Conservation (phyloP, 768 basidiomycete species). For the Termitomyces sp. region DNA sequence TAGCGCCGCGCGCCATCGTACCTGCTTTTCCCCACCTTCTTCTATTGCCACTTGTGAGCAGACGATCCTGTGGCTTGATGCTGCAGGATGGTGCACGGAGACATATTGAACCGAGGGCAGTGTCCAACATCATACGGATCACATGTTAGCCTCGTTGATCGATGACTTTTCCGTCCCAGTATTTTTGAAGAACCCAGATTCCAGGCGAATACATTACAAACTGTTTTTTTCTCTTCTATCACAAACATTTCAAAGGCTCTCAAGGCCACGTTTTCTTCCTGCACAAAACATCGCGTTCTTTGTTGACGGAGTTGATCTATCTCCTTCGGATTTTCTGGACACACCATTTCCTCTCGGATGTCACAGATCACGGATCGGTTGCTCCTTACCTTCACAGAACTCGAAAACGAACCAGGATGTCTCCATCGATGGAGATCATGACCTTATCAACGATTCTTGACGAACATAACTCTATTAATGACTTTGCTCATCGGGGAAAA, state of each 20-base stretch:
- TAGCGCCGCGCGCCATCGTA: constrained; percentile 20
- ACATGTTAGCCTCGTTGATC: constrained; percentile 39
- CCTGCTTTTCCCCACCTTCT: neutral
- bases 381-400: constrained; percentile 9
- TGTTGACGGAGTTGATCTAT: constrained; percentile 20
- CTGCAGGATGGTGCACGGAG: constrained; percentile 13
- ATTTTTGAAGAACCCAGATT: constrained; percentile 24
- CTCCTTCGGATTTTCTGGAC: constrained; percentile 11
- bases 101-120: constrained; percentile 16
- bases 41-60: constrained; percentile 15
- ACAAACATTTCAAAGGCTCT: constrained; percentile 6
- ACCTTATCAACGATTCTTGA: constrained; percentile 33
- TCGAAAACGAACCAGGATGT: constrained; percentile 18
- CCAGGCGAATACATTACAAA: constrained; percentile 24
- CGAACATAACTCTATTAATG: constrained; percentile 21
- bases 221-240: constrained; percentile 11
- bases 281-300: constrained; percentile 17
- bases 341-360: neutral
- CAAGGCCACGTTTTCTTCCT: constrained; percentile 21
- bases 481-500: constrained; percentile 5
- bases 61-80: constrained; percentile 22
- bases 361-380: constrained; percentile 6
- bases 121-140: constrained; percentile 18
- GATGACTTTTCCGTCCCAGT: constrained; percentile 30
- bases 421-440: constrained; percentile 23